Evolutionary conservation across 2,329 filamentous ascomycete genomes (phyloP), one percentile per base, ranked within the genome.

Genomic region (Ophiostoma tasmaniense): DNA sequence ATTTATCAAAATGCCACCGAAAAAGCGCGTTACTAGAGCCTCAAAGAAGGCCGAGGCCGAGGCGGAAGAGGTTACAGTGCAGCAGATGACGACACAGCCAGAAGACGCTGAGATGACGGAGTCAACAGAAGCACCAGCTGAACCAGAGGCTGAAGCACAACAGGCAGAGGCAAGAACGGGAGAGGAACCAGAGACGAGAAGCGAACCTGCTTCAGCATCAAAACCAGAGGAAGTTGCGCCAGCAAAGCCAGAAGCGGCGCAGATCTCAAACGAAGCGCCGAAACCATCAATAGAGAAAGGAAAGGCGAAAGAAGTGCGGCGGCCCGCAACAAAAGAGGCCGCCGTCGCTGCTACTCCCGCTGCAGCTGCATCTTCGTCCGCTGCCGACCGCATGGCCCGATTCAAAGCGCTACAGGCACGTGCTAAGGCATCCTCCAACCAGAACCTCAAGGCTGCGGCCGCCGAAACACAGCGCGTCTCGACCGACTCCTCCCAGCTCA

Each of bases 391-490:
- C 69, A 82, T 88, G 78, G 91, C 91, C 66, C 89, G 91, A 73
- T 97, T 97, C 83, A 93, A 93, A 77, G 90, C 91, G 3, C 87
- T 97, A 20, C 89, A 96, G 79, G 90, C 90, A 33, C 90, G 92
- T 74, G 90, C 90, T 66, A 88, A 93, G 82, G 82, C 84, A 70
- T 90, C 89, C 0, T 85, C 88, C 1, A 83, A 88, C 76, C 87
- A 85, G 71, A 98, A 97, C 76, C 81, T 96, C 72, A 90, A 92
- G 77, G 93, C 93, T 78, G 92, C 92, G 8, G 90, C 90, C 37
- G 88, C 88, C 66, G 93, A 97, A 80, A 90, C 91, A 20, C 90
- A 93, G 75, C 89, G 92, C 59, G 83, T 93, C 66, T 86, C 90
- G 3, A 88, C 89, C 33, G 92, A 97, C 76, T 91, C 92, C 5